Conservation (phyloP, 164 flowering plant species). For the Litsea cubeba region DNA sequence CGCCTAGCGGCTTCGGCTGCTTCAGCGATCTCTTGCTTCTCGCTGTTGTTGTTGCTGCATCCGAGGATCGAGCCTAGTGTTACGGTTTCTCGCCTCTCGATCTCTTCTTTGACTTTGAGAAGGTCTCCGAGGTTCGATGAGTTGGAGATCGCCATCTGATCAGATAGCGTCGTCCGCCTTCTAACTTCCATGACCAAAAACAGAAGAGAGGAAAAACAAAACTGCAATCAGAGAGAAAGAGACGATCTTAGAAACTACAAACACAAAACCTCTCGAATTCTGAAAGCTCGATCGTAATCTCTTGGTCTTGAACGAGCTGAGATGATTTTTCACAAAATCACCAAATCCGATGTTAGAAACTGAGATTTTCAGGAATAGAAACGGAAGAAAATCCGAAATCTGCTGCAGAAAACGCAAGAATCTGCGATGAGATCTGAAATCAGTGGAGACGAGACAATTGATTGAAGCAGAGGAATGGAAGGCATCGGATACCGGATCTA, state of each 20-base stretch:
- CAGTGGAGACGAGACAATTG: no score
- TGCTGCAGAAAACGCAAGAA: neutral
- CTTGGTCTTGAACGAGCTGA: neutral
- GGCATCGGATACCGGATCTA: neutral
- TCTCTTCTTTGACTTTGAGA: neutral
- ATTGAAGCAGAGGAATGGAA: neutral
- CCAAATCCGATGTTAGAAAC: neutral
- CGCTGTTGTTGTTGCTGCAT: neutral
- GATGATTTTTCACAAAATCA: neutral
- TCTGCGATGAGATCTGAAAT: neutral
- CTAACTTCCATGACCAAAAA: constrained; percentile 1
- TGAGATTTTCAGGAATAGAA: neutral
- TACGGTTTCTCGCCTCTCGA: neutral
- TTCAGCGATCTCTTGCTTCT: neutral
- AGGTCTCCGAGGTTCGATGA: constrained; percentile 6
- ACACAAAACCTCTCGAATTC: neutral
- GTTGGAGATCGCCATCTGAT: constrained; percentile 13
- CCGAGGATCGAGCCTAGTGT: constrained; percentile 6
- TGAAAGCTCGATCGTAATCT: neutral
- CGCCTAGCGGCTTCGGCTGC: constrained; percentile 26
- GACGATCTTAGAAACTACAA: no score
- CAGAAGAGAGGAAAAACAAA: neutral
- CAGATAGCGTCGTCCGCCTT: constrained; percentile 10
- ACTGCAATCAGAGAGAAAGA: neutral
- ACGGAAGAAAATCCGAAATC: neutral